Conservation (phyloP, 768 basidiomycete species). For the Leccinum rimulosum region DNA sequence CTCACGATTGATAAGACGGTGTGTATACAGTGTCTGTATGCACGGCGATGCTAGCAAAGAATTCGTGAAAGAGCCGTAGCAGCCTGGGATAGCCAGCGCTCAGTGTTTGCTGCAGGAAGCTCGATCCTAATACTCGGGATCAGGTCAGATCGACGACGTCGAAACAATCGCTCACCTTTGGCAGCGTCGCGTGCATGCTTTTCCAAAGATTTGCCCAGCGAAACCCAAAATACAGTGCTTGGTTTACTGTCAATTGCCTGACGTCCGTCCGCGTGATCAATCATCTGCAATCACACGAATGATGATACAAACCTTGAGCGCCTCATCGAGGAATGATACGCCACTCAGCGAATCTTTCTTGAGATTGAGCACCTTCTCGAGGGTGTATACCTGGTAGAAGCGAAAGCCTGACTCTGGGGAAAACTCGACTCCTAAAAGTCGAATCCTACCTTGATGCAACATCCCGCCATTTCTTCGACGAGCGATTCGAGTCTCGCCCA, state of each 20-base stretch:
- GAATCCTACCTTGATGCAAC: conserved; percentile 76
- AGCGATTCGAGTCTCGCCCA: conserved; percentile 66
- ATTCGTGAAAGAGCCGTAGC: conserved; percentile 90
- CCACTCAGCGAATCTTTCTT: conserved; percentile 84
- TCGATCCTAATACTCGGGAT: conserved; percentile 56
- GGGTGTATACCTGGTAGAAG: conserved; percentile 72
- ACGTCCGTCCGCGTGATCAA: conserved; percentile 3
- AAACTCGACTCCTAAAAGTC: background rate
- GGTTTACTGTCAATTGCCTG: conserved; percentile 90
- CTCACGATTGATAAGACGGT: conserved; percentile 78
- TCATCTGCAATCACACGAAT: background rate
- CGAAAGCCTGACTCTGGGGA: background rate
- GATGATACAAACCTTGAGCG: conserved; percentile 70
- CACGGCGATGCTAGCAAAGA: conserved; percentile 92
- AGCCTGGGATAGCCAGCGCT: conserved; percentile 84
- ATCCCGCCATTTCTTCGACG: conserved; percentile 81
- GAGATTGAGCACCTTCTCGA: conserved; percentile 89
- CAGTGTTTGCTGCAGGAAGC: conserved; percentile 88
- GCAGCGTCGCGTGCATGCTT: conserved; percentile 77
- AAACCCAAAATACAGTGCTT: conserved; percentile 87
- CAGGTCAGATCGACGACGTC: background rate
- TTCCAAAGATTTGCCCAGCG: conserved; percentile 77
- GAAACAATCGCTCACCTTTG: conserved; percentile 50
- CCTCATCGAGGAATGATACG: conserved; percentile 83
- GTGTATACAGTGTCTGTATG: conserved; percentile 95